Percentiles rank a stretch among this genome's conserved stretches.
Evolutionary conservation across 2,329 filamentous ascomycete species (phyloP).

Genomic region (Colletotrichum tamarilloi): DNA sequence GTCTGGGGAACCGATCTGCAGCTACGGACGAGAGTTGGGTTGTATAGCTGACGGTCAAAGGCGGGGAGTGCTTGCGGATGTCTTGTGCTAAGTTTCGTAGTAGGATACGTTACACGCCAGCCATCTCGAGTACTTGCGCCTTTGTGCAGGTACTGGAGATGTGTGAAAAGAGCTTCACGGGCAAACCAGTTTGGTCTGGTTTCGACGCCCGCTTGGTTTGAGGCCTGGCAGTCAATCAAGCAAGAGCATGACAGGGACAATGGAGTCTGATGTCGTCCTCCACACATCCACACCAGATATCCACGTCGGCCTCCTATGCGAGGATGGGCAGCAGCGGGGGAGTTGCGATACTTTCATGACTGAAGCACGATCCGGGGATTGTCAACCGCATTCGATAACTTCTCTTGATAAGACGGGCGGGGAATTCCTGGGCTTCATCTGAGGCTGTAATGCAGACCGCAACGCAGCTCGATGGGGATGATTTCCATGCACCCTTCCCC

Average conservation of each 20-base stretch:
- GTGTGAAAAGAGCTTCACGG: not conserved
- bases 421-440: not conserved
- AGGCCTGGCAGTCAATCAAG: not conserved
- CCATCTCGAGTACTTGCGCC: constrained; percentile 7
- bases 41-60: not conserved
- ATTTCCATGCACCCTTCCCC: not conserved
- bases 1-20: not conserved
- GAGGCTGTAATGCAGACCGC: not conserved
- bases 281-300: constrained; percentile 9
- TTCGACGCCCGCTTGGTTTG: not conserved
- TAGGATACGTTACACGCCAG: not conserved
- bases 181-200: not conserved
- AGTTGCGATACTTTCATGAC: not conserved
- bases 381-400: not conserved
- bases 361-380: constrained; percentile 3
- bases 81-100: not conserved
- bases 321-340: not conserved
- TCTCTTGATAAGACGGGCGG: not conserved
- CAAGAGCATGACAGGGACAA: not conserved
- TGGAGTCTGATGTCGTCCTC: not conserved
- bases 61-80: constrained; percentile 1
- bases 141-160: not conserved
- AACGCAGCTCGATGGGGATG: not conserved
- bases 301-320: constrained; percentile 1
- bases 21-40: not conserved